Percentiles rank a stretch among this genome's conserved stretches.
Evolutionary conservation across 345 rosid genomes (phyloP).

Genomic region (Arabidopsis arenosa): DNA sequence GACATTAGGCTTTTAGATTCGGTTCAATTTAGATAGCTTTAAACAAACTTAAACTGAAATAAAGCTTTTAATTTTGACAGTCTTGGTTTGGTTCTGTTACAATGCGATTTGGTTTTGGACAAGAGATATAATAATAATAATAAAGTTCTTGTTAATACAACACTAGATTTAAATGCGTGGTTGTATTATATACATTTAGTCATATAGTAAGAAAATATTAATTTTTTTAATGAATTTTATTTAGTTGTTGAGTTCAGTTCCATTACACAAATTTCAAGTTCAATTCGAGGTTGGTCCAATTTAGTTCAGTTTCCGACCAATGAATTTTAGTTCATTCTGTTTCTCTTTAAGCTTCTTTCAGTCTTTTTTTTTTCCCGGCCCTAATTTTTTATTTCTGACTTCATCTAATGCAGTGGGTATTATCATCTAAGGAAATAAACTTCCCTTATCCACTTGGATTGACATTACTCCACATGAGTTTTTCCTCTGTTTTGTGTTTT

Average conservation of each 20-base stretch:
- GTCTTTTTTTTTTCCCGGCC: too few species aligned
- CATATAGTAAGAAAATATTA: too few species aligned
- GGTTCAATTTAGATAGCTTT: neutral
- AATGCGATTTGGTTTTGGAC: neutral
- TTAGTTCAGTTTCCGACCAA: neutral
- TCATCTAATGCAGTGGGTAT: neutral
- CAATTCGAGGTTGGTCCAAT: too few species aligned
- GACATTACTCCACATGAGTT: neutral
- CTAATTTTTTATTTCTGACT: neutral
- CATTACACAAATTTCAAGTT: too few species aligned
- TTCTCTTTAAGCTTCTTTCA: too few species aligned
- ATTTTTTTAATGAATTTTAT: too few species aligned
- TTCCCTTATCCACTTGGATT: conserved; percentile 4
- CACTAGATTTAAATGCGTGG: too few species aligned
- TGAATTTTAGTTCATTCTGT: neutral
- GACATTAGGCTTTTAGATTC: neutral
- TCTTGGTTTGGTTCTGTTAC: neutral
- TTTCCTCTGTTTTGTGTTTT: conserved; percentile 3
- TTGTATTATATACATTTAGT: neutral
- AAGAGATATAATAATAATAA: too few species aligned
- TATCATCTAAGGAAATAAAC: conserved; percentile 3
- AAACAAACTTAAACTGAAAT: neutral
- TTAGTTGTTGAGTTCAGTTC: too few species aligned
- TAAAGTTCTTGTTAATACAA: too few species aligned
- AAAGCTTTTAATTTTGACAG: neutral